Base-by-base conservation (phyloP, 192 early-diverging fungal species). In the Umbelopsis ramanniana region DNA sequence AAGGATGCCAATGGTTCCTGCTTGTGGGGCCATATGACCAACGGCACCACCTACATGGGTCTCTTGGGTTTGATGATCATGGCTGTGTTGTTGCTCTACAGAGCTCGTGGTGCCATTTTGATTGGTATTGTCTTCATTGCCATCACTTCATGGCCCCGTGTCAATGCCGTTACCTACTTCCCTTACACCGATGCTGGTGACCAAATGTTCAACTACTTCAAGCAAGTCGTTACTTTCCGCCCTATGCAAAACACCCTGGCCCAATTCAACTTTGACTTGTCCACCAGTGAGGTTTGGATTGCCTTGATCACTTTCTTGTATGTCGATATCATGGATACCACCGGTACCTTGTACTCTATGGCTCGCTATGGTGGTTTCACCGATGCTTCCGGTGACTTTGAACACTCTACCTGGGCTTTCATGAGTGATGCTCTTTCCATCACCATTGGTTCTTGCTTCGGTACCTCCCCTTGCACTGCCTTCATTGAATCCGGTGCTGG, bases 241-340 rank as follows among this genome's bases (percentile, higher is more conserved):
- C 79, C 81, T 4, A 89, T 92, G 67, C 50, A 88, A 55, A 69
- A 78, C 19, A 92, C 84, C 14, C 78, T 89, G 33, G 88, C 81
- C 14, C 72, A 75, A 63, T 86, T 91, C 76, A 79, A 91, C 74
- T 95, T 92, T 72, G 80, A 90, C 47, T 71, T 90, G 21, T 57
- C 81, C 10, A 82, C 76, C 46, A 78, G 82, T 37, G 86, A 91
- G 46, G 75, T 94, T 52, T 95, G 93, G 91, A 82, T 93, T 29
- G 93, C 94, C 8, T 83, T 95, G 53, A 85, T 95, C 52, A 95
- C 91, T 3, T 93, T 95, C 79, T 77, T 95, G 52, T 95, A 93
- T 69, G 90, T 95, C 71, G 94, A 95, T 78, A 92, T 95, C 52
- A 79, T 95, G 71, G 94, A 95, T 76, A 92, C 91, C 66, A 95